A percentile compares a stretch with the other conserved stretches of the same genome.
These are phyloP conservation scores for Irineochytrium annulatum DNA, from an alignment of 192 early-diverging fungal species.

Conservation along the genomic window DNA sequence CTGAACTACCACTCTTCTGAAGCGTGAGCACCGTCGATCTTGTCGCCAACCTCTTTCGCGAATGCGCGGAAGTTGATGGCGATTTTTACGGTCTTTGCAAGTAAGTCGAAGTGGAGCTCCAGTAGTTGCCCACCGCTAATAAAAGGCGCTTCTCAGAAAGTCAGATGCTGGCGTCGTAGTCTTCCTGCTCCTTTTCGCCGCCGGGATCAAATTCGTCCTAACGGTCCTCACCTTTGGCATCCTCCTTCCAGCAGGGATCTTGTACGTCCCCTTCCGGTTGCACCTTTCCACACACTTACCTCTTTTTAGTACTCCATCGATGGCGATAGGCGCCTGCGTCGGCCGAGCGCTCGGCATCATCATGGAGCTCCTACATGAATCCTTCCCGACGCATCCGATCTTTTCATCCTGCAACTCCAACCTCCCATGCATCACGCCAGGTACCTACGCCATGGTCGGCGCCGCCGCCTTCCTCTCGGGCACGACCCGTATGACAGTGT, in stretches of 20 bases:
- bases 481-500: slow-evolving; percentile 80
- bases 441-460: slow-evolving; percentile 90
- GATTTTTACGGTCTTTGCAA: slow-evolving; percentile 51
- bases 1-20: background rate
- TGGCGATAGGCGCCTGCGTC: slow-evolving; percentile 89
- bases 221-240: slow-evolving; percentile 53
- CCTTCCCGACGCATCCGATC: slow-evolving; percentile 54
- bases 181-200: slow-evolving; percentile 35
- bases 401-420: slow-evolving; percentile 78
- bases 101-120: slow-evolving; percentile 9
- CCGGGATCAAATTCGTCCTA: slow-evolving; percentile 41
- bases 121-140: slow-evolving; percentile 5
- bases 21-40: slow-evolving; percentile 41
- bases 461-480: slow-evolving; percentile 85
- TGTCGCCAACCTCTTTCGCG: slow-evolving; percentile 52
- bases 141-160: slow-evolving; percentile 18
- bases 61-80: slow-evolving; percentile 48
- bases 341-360: slow-evolving; percentile 87
- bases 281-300: slow-evolving; percentile 56
- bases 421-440: slow-evolving; percentile 84
- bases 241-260: slow-evolving; percentile 47
- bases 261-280: slow-evolving; percentile 26
- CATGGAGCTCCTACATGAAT: slow-evolving; percentile 61
- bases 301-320: slow-evolving; percentile 88
- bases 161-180: slow-evolving; percentile 10